phyloP scores from a whole-genome alignment of 768 basidiomycete genomes.

The Pisolithus albus region DNA sequence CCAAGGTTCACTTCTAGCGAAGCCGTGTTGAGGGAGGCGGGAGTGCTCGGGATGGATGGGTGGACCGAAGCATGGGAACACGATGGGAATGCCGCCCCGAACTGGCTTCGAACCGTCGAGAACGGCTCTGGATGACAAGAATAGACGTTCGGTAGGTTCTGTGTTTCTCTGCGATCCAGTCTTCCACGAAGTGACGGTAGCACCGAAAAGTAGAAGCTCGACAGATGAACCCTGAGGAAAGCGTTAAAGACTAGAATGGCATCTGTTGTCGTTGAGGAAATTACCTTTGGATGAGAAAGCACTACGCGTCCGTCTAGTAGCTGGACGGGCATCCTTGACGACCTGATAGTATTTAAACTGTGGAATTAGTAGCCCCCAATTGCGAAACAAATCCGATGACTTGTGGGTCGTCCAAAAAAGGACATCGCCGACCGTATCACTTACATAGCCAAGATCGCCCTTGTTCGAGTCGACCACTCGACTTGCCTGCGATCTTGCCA shows the following conservation, averaged over 20 bases:
- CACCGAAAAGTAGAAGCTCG: constrained; percentile 72
- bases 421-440: constrained; percentile 1
- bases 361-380: no score
- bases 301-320: constrained; percentile 36
- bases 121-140: constrained; percentile 71
- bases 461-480: neutral
- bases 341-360: no score
- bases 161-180: constrained; percentile 32
- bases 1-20: constrained; percentile 79
- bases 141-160: constrained; percentile 59
- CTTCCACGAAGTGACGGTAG: constrained; percentile 86
- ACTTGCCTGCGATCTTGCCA: constrained; percentile 1
- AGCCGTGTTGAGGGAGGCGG: constrained; percentile 81
- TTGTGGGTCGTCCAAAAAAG: constrained; percentile 5
- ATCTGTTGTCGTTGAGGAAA: neutral
- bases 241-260: neutral
- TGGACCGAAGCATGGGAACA: constrained; percentile 87
- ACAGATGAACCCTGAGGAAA: constrained; percentile 52
- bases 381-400: neutral
- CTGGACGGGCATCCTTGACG: constrained; percentile 50
- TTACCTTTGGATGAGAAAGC: constrained; percentile 60
- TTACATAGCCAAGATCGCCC: constrained; percentile 1
- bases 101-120: constrained; percentile 79
- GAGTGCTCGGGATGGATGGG: constrained; percentile 68
- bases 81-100: constrained; percentile 50